Percentiles rank a stretch among this genome's conserved stretches.
Evolutionary conservation across 768 basidiomycete genomes (phyloP).

Genomic region (Tephrocybe sp.): DNA sequence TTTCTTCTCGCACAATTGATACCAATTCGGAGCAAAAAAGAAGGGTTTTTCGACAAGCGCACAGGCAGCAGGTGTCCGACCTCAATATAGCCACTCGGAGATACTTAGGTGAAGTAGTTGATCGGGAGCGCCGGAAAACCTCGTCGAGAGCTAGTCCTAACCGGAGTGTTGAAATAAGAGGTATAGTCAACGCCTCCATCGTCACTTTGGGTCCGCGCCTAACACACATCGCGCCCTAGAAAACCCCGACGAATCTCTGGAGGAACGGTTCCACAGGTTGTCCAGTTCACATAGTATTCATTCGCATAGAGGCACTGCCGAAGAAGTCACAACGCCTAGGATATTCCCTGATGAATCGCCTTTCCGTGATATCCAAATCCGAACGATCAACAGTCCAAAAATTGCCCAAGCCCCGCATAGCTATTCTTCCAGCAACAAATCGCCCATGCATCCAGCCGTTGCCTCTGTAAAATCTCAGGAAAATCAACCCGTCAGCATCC

Average conservation of each 20-base stretch:
- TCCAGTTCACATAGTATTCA: background rate
- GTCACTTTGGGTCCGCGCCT: too few relatives aligned
- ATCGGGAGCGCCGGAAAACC: conserved; percentile 4
- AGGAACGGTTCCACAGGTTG: conserved; percentile 1
- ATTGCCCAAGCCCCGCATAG: background rate
- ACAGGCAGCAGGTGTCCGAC: conserved; percentile 14
- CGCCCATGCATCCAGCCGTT: conserved; percentile 3
- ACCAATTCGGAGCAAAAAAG: conserved; percentile 1
- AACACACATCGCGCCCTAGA: background rate
- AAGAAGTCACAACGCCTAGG: background rate
- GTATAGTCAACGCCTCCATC: background rate
- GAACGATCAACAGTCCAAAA: conserved; percentile 12
- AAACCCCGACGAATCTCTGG: background rate
- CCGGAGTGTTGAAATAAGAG: background rate
- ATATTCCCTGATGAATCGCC: conserved; percentile 8
- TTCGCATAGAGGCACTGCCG: background rate
- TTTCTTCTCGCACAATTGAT: conserved; percentile 2
- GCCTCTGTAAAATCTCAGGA: conserved; percentile 5
- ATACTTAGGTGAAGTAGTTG: conserved; percentile 9
- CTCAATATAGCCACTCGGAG: conserved; percentile 12
- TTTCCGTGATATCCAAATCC: conserved; percentile 13
- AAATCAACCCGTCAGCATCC: conserved; percentile 1
- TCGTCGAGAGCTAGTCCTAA: conserved; percentile 1
- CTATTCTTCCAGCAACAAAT: conserved; percentile 2
- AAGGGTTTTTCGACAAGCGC: conserved; percentile 1